Evolutionary conservation across 164 flowering plant genomes (phyloP).

Genomic region (Brasenia schreberi): DNA sequence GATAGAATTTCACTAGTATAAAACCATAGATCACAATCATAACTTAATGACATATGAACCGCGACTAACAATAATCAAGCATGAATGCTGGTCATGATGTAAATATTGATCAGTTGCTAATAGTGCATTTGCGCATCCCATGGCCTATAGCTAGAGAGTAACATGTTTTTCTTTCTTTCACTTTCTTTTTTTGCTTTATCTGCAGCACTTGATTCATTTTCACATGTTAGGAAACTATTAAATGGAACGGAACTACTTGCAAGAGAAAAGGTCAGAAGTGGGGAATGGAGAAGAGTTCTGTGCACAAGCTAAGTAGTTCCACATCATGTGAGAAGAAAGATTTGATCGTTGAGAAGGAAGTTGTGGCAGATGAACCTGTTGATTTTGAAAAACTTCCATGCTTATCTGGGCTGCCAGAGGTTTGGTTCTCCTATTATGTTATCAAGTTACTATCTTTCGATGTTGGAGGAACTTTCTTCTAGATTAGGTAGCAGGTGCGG

Average conservation of each 20-base stretch:
- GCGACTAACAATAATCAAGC: too few relatives aligned
- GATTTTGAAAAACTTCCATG: constrained; percentile 58
- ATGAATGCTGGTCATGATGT: background rate
- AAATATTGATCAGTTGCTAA: background rate
- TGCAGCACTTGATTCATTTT: constrained; percentile 4
- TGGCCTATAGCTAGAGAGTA: background rate
- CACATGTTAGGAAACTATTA: constrained; percentile 30
- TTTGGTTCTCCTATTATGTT: constrained; percentile 8
- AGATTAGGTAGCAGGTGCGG: too few relatives aligned
- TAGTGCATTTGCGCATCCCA: background rate
- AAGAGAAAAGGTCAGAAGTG: constrained; percentile 92
- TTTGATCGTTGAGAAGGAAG: constrained; percentile 14
- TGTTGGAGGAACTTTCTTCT: too few relatives aligned
- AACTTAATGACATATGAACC: too few relatives aligned
- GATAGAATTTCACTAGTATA: too few relatives aligned
- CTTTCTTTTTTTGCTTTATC: background rate
- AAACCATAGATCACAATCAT: too few relatives aligned
- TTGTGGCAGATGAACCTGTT: constrained; percentile 11
- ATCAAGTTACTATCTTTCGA: background rate
- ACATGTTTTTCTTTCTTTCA: background rate
- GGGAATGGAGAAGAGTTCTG: constrained; percentile 59
- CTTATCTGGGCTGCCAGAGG: constrained; percentile 52
- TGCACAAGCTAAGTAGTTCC: constrained; percentile 1
- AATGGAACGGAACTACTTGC: constrained; percentile 74
- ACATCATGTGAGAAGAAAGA: constrained; percentile 5